Conservation (phyloP, 2,329 filamentous ascomycete genomes). For the Ophiostoma montium region DNA sequence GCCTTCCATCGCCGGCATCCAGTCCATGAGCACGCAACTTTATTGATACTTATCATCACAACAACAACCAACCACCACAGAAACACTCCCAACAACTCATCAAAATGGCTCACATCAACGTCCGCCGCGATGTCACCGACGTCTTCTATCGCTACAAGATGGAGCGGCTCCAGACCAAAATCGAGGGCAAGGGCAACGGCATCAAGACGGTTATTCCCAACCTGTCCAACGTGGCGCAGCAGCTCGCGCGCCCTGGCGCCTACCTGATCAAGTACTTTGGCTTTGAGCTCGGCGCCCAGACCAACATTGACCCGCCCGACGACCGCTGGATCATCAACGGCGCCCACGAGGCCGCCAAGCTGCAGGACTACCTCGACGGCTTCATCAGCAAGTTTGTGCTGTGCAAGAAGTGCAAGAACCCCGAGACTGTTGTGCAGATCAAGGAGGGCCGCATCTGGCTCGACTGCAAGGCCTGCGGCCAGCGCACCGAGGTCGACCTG, state of each 20-base stretch:
- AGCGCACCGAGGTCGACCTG: constrained; percentile 80
- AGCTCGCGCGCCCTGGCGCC: constrained; percentile 78
- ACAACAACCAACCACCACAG: no score
- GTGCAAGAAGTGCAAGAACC: constrained; percentile 99
- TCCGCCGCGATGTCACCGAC: constrained; percentile 95
- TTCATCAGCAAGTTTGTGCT: constrained; percentile 99
- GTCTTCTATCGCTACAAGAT: constrained; percentile 99
- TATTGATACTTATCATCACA: no score
- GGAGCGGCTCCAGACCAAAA: constrained; percentile 97
- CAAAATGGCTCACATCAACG: constrained; percentile 88
- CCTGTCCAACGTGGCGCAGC: constrained; percentile 81
- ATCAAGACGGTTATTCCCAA: constrained; percentile 99
- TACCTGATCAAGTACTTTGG: constrained; percentile 99
- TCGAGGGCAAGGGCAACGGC: constrained; percentile 98
- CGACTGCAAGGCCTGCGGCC: constrained; percentile 97
- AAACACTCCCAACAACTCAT: no score
- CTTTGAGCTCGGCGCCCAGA: constrained; percentile 96
- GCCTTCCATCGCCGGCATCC: constrained; percentile 4
- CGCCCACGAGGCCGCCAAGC: constrained; percentile 84
- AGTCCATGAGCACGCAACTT: neutral
- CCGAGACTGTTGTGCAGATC: constrained; percentile 90
- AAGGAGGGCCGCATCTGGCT: constrained; percentile 85
- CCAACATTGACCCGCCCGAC: constrained; percentile 91
- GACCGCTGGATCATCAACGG: constrained; percentile 99
- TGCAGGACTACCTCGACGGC: constrained; percentile 94